Percentiles rank a stretch among this genome's conserved stretches.
phyloP scores from a whole-genome alignment of 225 moss, liverwort and hornwort species.

The Thuidium tamariscinum region DNA sequence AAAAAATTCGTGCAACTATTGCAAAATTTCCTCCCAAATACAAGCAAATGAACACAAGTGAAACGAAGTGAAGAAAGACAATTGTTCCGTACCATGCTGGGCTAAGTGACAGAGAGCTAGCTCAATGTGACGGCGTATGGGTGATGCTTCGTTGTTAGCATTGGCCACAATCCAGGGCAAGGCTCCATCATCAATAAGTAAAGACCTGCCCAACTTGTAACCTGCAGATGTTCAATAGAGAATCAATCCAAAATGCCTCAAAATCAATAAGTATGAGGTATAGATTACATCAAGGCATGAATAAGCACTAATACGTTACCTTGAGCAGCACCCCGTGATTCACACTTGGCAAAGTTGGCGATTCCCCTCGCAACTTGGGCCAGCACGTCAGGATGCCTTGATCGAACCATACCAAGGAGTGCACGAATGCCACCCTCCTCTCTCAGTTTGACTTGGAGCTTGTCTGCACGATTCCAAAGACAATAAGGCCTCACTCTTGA shows the following conservation, averaged over 20 bases:
- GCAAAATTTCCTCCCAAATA: not conserved
- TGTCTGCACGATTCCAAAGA: conserved; percentile 34
- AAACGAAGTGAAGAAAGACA: not conserved
- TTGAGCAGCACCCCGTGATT: conserved; percentile 93
- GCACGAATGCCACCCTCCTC: conserved; percentile 95
- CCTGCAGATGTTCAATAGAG: conserved; percentile 18
- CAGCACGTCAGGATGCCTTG: conserved; percentile 84
- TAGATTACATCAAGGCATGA: not conserved
- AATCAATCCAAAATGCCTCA: not conserved
- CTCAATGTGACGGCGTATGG: conserved; percentile 90
- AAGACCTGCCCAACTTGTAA: conserved; percentile 78
- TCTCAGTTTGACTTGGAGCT: conserved; percentile 79
- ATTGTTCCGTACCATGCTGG: conserved; percentile 60
- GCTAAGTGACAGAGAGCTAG: conserved; percentile 93
- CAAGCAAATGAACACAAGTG: not conserved
- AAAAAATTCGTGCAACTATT: not conserved
- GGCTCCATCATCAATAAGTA: conserved; percentile 94
- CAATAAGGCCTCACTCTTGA: not conserved
- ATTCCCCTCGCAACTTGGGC: conserved; percentile 94
- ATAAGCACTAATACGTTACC: not conserved
- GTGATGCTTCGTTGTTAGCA: conserved; percentile 95
- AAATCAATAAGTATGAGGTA: not conserved
- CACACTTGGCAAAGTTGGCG: conserved; percentile 93
- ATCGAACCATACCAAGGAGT: conserved; percentile 90
- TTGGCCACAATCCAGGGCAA: conserved; percentile 98